These are phyloP conservation scores for Starmera quercuum DNA, from an alignment of 805 yeast species.

Conservation along the genomic window DNA sequence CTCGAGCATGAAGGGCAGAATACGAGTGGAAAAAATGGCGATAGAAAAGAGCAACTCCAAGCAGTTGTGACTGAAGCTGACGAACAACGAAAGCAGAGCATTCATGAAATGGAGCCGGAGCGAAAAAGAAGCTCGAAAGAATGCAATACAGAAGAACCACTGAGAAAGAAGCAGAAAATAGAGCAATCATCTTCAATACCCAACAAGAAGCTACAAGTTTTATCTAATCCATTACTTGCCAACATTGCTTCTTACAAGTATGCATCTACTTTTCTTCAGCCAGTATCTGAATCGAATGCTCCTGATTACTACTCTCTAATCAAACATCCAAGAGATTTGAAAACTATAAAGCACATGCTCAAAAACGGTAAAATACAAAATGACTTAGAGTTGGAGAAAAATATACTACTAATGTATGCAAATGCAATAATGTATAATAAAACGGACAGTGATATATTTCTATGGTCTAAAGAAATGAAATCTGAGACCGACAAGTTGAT, in stretches of 20 bases:
- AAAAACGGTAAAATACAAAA: slow-evolving; percentile 48
- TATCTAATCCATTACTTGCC: slow-evolving; percentile 53
- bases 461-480: slow-evolving; percentile 65
- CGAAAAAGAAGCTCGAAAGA: slow-evolving; percentile 8
- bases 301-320: slow-evolving; percentile 60
- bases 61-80: too few relatives aligned
- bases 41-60: too few relatives aligned
- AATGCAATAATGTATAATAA: slow-evolving; percentile 80
- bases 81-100: slow-evolving; percentile 12
- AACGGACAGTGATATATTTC: slow-evolving; percentile 51
- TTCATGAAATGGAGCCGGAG: slow-evolving; percentile 14
- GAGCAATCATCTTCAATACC: slow-evolving; percentile 5
- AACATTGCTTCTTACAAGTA: slow-evolving; percentile 64
- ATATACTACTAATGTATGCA: slow-evolving; percentile 70
- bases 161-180: slow-evolving; percentile 4
- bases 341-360: slow-evolving; percentile 49
- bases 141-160: slow-evolving; percentile 5
- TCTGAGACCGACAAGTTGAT: slow-evolving; percentile 51
- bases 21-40: too few relatives aligned
- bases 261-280: slow-evolving; percentile 66
- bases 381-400: slow-evolving; percentile 51
- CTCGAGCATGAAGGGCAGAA: too few relatives aligned
- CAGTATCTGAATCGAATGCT: slow-evolving; percentile 61
- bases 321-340: slow-evolving; percentile 59
- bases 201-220: slow-evolving; percentile 50